These are phyloP conservation scores for Poa pratensis DNA, from an alignment of 176 grass and related monocot species.

Conservation along the genomic window DNA sequence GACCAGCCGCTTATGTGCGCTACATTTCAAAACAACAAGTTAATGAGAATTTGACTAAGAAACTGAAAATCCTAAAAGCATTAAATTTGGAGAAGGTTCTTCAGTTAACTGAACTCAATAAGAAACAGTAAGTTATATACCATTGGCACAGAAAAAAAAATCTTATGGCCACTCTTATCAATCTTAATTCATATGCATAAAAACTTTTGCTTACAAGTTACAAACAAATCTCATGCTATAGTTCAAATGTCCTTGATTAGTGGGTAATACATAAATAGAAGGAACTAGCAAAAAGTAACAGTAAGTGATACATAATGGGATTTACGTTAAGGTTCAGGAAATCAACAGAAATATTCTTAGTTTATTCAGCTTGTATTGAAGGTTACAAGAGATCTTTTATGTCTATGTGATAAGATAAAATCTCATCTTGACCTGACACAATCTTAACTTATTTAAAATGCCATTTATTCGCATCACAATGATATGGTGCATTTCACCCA, in stretches of 20 bases:
- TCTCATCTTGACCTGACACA: neutral
- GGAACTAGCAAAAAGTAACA: neutral
- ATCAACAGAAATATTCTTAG: conserved; percentile 5
- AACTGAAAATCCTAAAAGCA: neutral
- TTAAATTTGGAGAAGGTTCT: neutral
- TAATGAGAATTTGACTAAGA: conserved; percentile 22
- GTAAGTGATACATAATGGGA: conserved; percentile 10
- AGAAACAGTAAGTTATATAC: neutral
- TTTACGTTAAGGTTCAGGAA: neutral
- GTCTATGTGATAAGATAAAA: neutral
- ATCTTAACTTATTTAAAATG: conserved; percentile 10
- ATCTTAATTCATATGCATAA: neutral
- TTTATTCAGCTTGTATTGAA: conserved; percentile 16
- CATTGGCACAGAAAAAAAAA: neutral
- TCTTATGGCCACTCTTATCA: neutral
- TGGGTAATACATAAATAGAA: neutral
- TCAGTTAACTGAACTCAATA: neutral
- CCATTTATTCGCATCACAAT: neutral
- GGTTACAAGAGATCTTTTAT: neutral
- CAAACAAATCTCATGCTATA: neutral
- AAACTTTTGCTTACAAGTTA: conserved; percentile 9
- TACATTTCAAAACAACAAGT: conserved; percentile 32
- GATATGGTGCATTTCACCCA: neutral
- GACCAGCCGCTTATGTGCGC: conserved; percentile 52
- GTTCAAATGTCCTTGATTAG: neutral